Percentiles rank a stretch among this genome's conserved stretches.
Evolutionary conservation across 164 flowering plant genomes (phyloP).

Genomic region (Vitis rotundifolia): DNA sequence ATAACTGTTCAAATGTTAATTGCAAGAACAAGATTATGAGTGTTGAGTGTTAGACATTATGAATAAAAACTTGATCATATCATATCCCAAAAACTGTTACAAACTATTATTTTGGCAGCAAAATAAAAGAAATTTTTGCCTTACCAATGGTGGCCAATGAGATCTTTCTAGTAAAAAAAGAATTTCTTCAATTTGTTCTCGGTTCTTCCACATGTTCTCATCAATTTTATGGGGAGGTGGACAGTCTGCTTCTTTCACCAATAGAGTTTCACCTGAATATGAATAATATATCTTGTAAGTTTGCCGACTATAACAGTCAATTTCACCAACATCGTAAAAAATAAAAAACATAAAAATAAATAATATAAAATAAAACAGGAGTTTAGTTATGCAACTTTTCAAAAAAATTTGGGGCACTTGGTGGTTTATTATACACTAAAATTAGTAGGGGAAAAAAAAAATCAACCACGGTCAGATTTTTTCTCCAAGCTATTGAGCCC

Average conservation of each 20-base stretch:
- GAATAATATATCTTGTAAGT: constrained; percentile 7
- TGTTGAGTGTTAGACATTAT: too few relatives aligned
- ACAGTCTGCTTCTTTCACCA: constrained; percentile 57
- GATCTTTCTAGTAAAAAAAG: constrained; percentile 64
- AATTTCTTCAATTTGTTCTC: constrained; percentile 90
- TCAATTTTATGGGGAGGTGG: constrained; percentile 86
- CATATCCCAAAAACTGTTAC: too few relatives aligned
- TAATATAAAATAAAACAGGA: not conserved
- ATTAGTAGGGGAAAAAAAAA: too few relatives aligned
- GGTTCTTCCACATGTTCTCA: constrained; percentile 97
- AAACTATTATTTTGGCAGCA: too few relatives aligned
- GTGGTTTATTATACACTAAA: too few relatives aligned
- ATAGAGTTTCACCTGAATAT: constrained; percentile 43
- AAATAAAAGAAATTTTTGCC: not conserved
- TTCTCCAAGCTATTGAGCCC: too few relatives aligned
- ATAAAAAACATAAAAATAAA: not conserved
- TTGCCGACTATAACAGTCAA: not conserved
- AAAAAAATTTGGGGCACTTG: too few relatives aligned
- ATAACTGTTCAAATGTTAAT: not conserved
- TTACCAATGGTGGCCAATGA: constrained; percentile 68
- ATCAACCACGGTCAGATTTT: too few relatives aligned
- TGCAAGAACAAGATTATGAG: too few relatives aligned
- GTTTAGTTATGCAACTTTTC: too few relatives aligned
- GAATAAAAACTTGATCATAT: too few relatives aligned
- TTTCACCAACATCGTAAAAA: not conserved